phyloP scores from a whole-genome alignment of 2,329 filamentous ascomycete genomes.

The Colletotrichum sojae region DNA sequence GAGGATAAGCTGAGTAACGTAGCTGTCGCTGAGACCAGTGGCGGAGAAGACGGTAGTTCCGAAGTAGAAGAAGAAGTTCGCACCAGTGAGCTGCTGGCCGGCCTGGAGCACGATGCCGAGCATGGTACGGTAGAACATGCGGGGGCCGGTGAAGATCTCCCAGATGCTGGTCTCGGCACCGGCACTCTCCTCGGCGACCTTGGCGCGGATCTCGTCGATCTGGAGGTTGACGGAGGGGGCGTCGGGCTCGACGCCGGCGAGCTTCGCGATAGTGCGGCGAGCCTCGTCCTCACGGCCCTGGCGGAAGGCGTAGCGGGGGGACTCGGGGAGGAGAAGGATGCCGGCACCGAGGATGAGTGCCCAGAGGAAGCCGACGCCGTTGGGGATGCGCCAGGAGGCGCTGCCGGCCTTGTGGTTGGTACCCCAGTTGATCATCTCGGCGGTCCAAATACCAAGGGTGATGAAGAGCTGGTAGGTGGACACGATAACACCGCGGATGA shows the following conservation, averaged over 20 bases:
- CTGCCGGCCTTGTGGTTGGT: constrained; percentile 63
- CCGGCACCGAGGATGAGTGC: constrained; percentile 65
- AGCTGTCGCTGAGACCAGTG: constrained; percentile 75
- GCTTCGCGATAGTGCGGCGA: constrained; percentile 61
- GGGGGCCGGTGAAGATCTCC: constrained; percentile 77
- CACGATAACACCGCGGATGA: constrained; percentile 75
- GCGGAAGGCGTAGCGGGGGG: constrained; percentile 66
- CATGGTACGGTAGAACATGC: constrained; percentile 75
- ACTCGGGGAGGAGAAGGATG: constrained; percentile 69
- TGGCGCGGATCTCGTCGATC: constrained; percentile 66
- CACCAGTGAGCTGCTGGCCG: constrained; percentile 78
- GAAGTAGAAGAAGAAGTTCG: constrained; percentile 79
- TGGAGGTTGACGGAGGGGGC: constrained; percentile 60
- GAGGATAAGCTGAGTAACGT: constrained; percentile 77
- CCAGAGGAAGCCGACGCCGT: constrained; percentile 69
- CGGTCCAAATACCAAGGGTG: constrained; percentile 75
- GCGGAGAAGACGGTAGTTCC: constrained; percentile 76
- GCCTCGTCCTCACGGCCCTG: constrained; percentile 63
- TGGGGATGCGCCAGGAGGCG: constrained; percentile 74
- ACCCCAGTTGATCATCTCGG: constrained; percentile 73
- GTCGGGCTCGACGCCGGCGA: constrained; percentile 59
- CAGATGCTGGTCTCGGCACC: constrained; percentile 62
- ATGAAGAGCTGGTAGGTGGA: constrained; percentile 78
- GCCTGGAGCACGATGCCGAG: constrained; percentile 75
- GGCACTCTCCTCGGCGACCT: constrained; percentile 63